A percentile compares a stretch with the other conserved stretches of the same genome.
Evolutionary conservation across 2,329 filamentous ascomycete species (phyloP).

Genomic region (Penicillium sclerotiorum): DNA sequence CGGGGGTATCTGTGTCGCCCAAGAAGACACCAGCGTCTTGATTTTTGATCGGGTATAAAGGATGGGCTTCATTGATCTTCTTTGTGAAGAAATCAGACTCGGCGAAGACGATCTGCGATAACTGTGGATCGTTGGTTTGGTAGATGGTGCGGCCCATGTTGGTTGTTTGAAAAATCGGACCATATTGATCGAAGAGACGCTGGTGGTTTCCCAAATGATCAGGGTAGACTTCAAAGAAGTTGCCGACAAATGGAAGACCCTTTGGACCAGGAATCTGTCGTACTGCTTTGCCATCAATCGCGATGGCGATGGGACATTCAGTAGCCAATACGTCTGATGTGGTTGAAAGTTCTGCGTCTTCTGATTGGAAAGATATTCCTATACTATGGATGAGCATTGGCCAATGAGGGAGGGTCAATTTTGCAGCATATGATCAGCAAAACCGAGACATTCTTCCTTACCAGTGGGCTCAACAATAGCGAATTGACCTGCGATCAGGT

Average conservation of each 20-base stretch:
- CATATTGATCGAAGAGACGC: conserved; percentile 57
- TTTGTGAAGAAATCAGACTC: conserved; percentile 60
- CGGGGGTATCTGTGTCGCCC: conserved; percentile 33
- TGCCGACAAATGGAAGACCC: conserved; percentile 49
- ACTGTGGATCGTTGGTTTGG: conserved; percentile 54
- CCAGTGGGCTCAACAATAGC: conserved; percentile 34
- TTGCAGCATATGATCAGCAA: no score
- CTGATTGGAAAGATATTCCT: conserved; percentile 27
- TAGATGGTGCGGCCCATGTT: conserved; percentile 56
- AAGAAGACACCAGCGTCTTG: conserved; percentile 34
- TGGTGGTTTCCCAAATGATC: conserved; percentile 62
- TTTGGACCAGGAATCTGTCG: conserved; percentile 17
- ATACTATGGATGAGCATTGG: neutral
- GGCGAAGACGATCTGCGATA: conserved; percentile 51
- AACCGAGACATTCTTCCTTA: no score
- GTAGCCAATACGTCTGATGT: conserved; percentile 15
- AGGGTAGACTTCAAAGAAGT: conserved; percentile 59
- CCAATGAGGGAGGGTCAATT: neutral
- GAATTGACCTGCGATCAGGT: conserved; percentile 32
- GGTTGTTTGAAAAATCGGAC: conserved; percentile 55
- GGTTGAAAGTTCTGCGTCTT: conserved; percentile 5
- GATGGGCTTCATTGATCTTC: conserved; percentile 44
- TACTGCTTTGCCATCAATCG: conserved; percentile 17
- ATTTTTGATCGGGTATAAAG: conserved; percentile 32
- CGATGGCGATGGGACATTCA: conserved; percentile 13